These are phyloP conservation scores for Boletus rubescentipes DNA, from an alignment of 768 basidiomycete species.

Conservation along the genomic window DNA sequence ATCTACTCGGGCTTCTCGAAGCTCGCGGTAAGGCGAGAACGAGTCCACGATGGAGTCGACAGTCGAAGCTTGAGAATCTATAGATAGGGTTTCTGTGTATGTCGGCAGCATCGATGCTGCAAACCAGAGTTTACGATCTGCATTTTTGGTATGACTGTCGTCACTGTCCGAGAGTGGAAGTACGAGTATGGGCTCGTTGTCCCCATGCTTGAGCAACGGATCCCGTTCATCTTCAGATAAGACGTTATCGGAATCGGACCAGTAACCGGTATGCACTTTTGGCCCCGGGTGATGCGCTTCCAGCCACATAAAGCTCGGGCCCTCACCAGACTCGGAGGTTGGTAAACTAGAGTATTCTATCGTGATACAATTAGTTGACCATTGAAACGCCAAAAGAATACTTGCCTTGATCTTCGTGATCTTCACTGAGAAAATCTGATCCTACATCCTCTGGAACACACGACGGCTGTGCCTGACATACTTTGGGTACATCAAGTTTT, in stretches of 20 bases:
- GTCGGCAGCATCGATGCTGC: slow-evolving; percentile 40
- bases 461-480: not conserved
- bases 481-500: slow-evolving; percentile 16
- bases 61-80: slow-evolving; percentile 24
- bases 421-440: not conserved
- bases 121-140: slow-evolving; percentile 29
- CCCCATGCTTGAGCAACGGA: slow-evolving; percentile 9
- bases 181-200: slow-evolving; percentile 15
- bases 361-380: not conserved
- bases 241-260: slow-evolving; percentile 20
- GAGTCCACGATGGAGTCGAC: slow-evolving; percentile 43
- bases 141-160: not conserved
- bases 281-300: slow-evolving; percentile 7
- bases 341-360: slow-evolving; percentile 12
- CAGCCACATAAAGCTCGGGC: slow-evolving; percentile 11
- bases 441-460: not conserved
- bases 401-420: slow-evolving; percentile 14
- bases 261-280: slow-evolving; percentile 22
- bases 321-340: slow-evolving; percentile 10
- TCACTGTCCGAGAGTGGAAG: slow-evolving; percentile 21
- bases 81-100: slow-evolving; percentile 43
- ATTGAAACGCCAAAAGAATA: not conserved
- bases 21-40: slow-evolving; percentile 57
- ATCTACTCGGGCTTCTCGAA: slow-evolving; percentile 40
- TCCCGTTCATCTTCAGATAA: slow-evolving; percentile 22